Evolutionary conservation across 805 yeast genomes (phyloP).

Genomic region (Kuraishia molischiana): DNA sequence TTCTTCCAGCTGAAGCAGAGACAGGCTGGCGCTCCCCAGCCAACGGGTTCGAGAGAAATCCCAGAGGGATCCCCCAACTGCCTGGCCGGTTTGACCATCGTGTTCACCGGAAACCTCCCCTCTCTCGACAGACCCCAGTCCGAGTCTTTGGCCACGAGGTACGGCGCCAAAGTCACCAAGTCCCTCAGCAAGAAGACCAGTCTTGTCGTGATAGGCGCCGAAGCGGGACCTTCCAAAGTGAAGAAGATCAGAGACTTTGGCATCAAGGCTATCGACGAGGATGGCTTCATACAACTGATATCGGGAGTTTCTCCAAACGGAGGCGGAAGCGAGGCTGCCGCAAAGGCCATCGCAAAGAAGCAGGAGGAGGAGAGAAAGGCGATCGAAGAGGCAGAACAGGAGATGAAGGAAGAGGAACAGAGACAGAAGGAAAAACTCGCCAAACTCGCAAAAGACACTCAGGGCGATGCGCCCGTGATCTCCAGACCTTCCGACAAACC

Average conservation of each 20-base stretch:
- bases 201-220: constrained; percentile 84
- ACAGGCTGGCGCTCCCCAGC: constrained; percentile 24
- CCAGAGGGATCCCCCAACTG: constrained; percentile 86
- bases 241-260: constrained; percentile 63
- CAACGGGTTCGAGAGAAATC: constrained; percentile 29
- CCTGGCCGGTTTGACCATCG: constrained; percentile 79
- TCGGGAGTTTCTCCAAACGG: constrained; percentile 85
- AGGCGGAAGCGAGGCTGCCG: constrained; percentile 75
- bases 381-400: constrained; percentile 38
- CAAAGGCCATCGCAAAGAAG: constrained; percentile 58
- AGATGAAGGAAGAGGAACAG: constrained; percentile 28
- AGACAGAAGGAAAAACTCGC: constrained; percentile 16
- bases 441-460: constrained; percentile 8
- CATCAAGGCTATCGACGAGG: constrained; percentile 79
- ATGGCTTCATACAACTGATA: constrained; percentile 71
- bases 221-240: constrained; percentile 95
- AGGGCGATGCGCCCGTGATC: background rate
- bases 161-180: constrained; percentile 88
- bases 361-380: constrained; percentile 57
- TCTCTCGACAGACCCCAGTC: constrained; percentile 67
- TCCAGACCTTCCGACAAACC: constrained; percentile 25
- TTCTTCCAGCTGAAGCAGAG: constrained; percentile 48
- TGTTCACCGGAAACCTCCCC: constrained; percentile 87
- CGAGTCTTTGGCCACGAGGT: constrained; percentile 66
- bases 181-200: constrained; percentile 81